Evolutionary conservation across 768 basidiomycete genomes (phyloP).

Genomic region (Termitomyces sp.): DNA sequence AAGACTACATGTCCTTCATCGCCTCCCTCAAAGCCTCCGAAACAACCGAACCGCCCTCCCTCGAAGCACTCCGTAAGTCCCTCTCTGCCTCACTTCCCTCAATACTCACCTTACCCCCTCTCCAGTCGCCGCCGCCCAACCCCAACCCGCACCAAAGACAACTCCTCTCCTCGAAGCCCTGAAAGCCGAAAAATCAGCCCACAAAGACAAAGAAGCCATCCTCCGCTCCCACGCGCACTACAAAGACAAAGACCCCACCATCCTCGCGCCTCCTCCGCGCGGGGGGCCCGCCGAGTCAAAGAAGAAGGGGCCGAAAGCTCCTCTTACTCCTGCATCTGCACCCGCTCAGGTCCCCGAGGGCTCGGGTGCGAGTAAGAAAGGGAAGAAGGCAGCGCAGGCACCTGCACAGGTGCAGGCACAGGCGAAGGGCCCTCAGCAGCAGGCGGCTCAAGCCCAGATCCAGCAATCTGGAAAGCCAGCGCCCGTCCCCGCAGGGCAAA

Average conservation of each 20-base stretch:
- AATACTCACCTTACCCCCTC: background rate
- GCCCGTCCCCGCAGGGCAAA: background rate
- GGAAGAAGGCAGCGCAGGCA: conserved; percentile 4
- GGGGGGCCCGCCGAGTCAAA: conserved; percentile 31
- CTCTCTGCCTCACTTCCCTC: background rate
- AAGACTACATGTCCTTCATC: conserved; percentile 81
- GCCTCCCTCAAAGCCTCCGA: conserved; percentile 60
- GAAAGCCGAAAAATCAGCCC: conserved; percentile 74
- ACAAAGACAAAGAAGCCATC: conserved; percentile 72
- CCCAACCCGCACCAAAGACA: conserved; percentile 64
- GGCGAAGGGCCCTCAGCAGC: background rate
- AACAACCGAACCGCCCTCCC: conserved; percentile 52
- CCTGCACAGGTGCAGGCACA: background rate
- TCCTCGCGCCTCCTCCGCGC: conserved; percentile 27
- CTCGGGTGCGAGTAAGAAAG: conserved; percentile 5
- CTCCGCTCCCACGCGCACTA: conserved; percentile 73
- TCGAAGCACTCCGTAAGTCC: conserved; percentile 62
- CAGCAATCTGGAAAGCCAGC: conserved; percentile 2
- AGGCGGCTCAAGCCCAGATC: background rate
- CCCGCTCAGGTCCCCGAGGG: conserved; percentile 14
- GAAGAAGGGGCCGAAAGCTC: conserved; percentile 26
- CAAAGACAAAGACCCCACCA: conserved; percentile 41
- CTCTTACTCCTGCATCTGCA: conserved; percentile 5
- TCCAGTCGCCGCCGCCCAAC: conserved; percentile 64
- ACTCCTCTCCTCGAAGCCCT: conserved; percentile 94